Percentiles rank a stretch among this genome's conserved stretches.
Conservation (phyloP, 2,329 filamentous ascomycete species). For the Phoma sp. region DNA sequence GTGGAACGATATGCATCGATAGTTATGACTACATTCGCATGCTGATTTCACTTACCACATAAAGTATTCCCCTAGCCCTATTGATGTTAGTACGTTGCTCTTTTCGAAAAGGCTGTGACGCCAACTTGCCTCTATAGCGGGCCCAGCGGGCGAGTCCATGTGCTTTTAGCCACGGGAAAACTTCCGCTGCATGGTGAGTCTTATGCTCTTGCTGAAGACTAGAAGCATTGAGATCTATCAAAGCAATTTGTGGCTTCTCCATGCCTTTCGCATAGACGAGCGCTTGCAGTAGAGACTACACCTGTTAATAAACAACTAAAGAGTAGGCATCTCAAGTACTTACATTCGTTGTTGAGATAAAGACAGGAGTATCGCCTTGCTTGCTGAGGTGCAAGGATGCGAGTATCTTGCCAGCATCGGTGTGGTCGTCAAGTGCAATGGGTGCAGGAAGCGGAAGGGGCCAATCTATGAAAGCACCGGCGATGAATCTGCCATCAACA, state of each 20-base stretch:
- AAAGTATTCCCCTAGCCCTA: not conserved
- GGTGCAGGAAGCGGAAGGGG: slow-evolving; percentile 5
- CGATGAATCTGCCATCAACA: slow-evolving; percentile 10
- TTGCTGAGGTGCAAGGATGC: slow-evolving; percentile 3
- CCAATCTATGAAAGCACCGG: slow-evolving; percentile 1
- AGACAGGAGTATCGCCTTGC: slow-evolving; percentile 9
- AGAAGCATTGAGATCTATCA: slow-evolving; percentile 1
- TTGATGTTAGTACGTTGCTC: too few species aligned
- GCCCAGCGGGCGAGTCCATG: slow-evolving; percentile 1
- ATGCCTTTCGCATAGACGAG: slow-evolving; percentile 9
- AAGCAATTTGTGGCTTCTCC: slow-evolving; percentile 2
- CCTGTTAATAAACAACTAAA: not conserved
- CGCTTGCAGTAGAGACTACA: slow-evolving; percentile 6
- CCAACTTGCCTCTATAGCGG: slow-evolving; percentile 4
- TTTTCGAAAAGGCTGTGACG: too few species aligned
- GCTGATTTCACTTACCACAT: not conserved
- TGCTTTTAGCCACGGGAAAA: not conserved
- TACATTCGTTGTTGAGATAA: slow-evolving; percentile 10
- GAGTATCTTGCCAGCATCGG: not conserved
- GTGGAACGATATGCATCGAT: too few species aligned
- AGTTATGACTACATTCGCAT: too few species aligned
- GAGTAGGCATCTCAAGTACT: not conserved
- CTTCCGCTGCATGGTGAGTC: not conserved
- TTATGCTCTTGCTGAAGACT: slow-evolving; percentile 1
- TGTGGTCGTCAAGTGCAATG: slow-evolving; percentile 2